Conservation (phyloP, 2,329 filamentous ascomycete species). For the Fusarium liriodendri region DNA sequence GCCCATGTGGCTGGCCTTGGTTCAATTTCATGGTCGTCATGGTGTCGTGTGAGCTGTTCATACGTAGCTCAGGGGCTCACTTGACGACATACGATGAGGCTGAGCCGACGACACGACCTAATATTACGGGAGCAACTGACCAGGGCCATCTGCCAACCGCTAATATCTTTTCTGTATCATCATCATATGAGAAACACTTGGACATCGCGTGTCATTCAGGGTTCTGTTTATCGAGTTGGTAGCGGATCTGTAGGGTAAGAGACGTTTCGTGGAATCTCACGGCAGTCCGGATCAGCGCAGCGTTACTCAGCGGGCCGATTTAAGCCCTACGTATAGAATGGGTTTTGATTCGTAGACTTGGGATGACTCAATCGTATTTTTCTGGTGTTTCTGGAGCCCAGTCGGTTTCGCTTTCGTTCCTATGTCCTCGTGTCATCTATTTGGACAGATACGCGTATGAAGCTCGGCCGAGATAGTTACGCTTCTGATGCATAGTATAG, state of each 20-base stretch:
- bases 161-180: neutral
- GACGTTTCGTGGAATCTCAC: neutral
- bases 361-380: neutral
- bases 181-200: slow-evolving; percentile 13
- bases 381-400: neutral
- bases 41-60: slow-evolving; percentile 13
- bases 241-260: slow-evolving; percentile 20
- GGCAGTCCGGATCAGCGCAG: neutral
- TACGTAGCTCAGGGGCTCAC: neutral
- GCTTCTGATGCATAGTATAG: too few relatives aligned
- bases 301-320: neutral
- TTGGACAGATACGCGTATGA: neutral
- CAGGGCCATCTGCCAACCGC: neutral
- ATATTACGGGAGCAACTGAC: neutral
- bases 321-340: neutral
- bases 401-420: neutral
- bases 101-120: neutral
- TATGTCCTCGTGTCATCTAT: neutral
- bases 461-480: neutral
- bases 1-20: neutral
- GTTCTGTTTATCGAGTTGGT: neutral
- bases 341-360: neutral
- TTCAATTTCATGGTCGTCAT: neutral
- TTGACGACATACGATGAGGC: slow-evolving; percentile 2
- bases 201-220: slow-evolving; percentile 9